Evolutionary conservation across 345 rosid genomes (phyloP), one percentile per base, ranked within the genome.

Genomic region (Hevea brasiliensis): DNA sequence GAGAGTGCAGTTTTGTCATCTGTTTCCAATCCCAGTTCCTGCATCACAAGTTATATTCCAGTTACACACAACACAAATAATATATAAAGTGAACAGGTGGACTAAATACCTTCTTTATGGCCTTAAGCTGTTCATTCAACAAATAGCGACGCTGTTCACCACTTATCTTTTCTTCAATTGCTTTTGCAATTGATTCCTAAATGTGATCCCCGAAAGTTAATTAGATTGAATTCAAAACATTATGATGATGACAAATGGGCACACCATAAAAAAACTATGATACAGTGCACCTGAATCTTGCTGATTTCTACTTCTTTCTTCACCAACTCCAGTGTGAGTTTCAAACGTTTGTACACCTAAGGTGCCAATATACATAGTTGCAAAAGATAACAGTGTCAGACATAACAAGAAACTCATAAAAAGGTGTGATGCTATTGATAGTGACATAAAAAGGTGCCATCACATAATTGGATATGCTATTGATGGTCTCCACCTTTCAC

Each of bases 1-100:
- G 99, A 89, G 62, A 96, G 98, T 57, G 99, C 97, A 69, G 99
- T 92, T 83, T 96, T 96, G 83, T 96, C 98, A 80, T 96, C 99
- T 26, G 98, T 88, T 84, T 96, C 99, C 86, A 96, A 81, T 45
- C 99, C 99, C 71, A 96, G 96, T 80, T 95, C 99, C 99, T 93
- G 88, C 68, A 78, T 45, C 45, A 78, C 32, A 80, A 66, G 35
- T 63, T 76, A 63, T 56, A 67, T 53, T 72, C 40, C 48, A 72
- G 59, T 71, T 59, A 71, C 17, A 63, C 47, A 29, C 47, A 74
- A 62, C 9, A 59, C 21, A 67, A 74, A 63, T 18, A 64, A 53
- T n/a, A n/a, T 40, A 62, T 37, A 71, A 68, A 40, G 12, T 1
- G 11, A 59, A 68, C 20, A 50, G 71, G 6, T 27, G 54, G 68